These are phyloP conservation scores for Plectosphaerella plurivora DNA, from an alignment of 2,329 filamentous ascomycete genomes.

Conservation along the genomic window DNA sequence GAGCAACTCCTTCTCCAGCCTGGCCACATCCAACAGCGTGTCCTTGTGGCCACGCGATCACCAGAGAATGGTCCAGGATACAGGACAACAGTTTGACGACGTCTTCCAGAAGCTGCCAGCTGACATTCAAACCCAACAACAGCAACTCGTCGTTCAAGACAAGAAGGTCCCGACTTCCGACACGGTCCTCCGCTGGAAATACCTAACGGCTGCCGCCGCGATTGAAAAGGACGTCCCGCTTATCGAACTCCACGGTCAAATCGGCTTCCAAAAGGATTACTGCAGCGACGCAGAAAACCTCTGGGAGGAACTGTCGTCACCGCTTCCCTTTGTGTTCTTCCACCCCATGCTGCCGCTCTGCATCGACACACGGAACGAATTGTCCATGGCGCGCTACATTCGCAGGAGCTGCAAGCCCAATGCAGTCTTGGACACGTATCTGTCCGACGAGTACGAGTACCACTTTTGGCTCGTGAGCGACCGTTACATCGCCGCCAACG, in stretches of 20 bases:
- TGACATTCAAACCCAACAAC: constrained; percentile 36
- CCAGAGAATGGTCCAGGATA: constrained; percentile 62
- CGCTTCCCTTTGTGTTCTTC: constrained; percentile 77
- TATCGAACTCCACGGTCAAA: constrained; percentile 71
- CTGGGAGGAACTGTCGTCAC: constrained; percentile 62
- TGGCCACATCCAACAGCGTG: constrained; percentile 70
- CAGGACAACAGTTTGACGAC: constrained; percentile 60
- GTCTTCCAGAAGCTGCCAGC: constrained; percentile 58
- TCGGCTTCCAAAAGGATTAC: constrained; percentile 71
- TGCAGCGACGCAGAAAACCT: constrained; percentile 61
- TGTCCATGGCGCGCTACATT: constrained; percentile 82
- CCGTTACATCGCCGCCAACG: constrained; percentile 61
- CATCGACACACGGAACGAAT: constrained; percentile 86
- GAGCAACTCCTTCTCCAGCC: constrained; percentile 69
- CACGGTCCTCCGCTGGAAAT: constrained; percentile 65
- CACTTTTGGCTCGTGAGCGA: constrained; percentile 92
- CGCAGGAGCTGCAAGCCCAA: constrained; percentile 90
- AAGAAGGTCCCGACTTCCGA: constrained; percentile 45
- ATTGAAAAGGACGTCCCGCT: constrained; percentile 55
- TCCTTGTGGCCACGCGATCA: constrained; percentile 75
- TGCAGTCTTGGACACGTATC: constrained; percentile 78
- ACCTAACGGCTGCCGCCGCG: constrained; percentile 46
- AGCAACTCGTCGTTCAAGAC: constrained; percentile 44
- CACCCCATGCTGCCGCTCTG: constrained; percentile 85
- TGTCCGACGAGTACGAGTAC: constrained; percentile 73